Conservation (phyloP, 2,329 filamentous ascomycete species). For the Monosporascus sp. region DNA sequence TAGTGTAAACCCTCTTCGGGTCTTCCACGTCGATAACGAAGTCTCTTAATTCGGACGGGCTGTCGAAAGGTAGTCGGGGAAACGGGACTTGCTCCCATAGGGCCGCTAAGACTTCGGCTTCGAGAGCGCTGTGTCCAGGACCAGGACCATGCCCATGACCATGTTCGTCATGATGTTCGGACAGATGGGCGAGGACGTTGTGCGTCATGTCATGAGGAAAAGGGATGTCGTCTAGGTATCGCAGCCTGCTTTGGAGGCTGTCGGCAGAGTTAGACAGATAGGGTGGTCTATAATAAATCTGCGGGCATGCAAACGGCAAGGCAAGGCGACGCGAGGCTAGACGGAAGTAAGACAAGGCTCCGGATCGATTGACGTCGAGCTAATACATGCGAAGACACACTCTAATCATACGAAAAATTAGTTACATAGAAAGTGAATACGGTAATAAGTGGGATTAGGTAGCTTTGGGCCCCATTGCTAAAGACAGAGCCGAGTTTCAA, state of each 20-base stretch:
- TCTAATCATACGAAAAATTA: too few species aligned
- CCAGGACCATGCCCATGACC: conserved; percentile 28
- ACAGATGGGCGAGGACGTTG: neutral
- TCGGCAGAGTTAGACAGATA: neutral
- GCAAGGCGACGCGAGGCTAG: neutral
- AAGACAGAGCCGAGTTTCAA: neutral
- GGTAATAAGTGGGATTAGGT: too few species aligned
- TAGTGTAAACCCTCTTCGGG: conserved; percentile 54
- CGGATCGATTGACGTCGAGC: too few species aligned
- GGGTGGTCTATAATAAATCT: too few species aligned
- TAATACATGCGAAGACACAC: too few species aligned
- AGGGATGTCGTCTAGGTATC: neutral
- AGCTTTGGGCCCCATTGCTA: too few species aligned
- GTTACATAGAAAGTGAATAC: neutral
- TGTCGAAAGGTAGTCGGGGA: conserved; percentile 53
- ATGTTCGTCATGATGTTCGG: conserved; percentile 41
- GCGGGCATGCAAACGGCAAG: neutral
- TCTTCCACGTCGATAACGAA: conserved; percentile 55
- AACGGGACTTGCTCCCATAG: conserved; percentile 59
- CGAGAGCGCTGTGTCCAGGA: conserved; percentile 27
- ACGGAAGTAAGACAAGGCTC: neutral
- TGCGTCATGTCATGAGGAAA: neutral
- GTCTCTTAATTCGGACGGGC: conserved; percentile 51
- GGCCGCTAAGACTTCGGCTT: conserved; percentile 47
- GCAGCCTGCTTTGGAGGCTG: neutral